Conservation (phyloP, 371 early-diverging fungal species). For the Haplosporangium sp. region DNA sequence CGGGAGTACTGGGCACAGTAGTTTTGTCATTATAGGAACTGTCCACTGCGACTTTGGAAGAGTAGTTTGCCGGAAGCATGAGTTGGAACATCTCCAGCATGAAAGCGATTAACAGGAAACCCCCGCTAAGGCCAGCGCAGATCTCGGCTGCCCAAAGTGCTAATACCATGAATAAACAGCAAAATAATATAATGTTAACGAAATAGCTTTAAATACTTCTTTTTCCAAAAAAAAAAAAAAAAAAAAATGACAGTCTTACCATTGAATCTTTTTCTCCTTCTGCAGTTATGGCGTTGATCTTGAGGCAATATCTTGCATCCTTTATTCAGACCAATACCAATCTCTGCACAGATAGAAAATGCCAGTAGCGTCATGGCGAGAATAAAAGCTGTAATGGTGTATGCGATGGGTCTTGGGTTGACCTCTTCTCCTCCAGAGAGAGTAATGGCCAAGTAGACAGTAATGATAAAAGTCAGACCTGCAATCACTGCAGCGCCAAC, state of each 20-base stretch:
- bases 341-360: conserved; percentile 41
- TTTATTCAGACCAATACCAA: conserved; percentile 44
- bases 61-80: conserved; percentile 1
- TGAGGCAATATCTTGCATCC: conserved; percentile 21
- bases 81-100: conserved; percentile 39
- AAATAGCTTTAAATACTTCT: background rate
- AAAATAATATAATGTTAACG: background rate
- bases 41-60: conserved; percentile 2
- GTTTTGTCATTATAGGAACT: conserved; percentile 3
- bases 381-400: conserved; percentile 3
- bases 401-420: conserved; percentile 8
- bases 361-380: conserved; percentile 11
- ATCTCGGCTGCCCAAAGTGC: conserved; percentile 44
- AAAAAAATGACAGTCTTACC: conserved; percentile 13
- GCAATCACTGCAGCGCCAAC: conserved; percentile 34
- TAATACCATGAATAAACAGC: background rate
- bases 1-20: conserved; percentile 7
- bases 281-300: conserved; percentile 9
- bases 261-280: conserved; percentile 14
- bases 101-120: conserved; percentile 21
- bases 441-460: conserved; percentile 7
- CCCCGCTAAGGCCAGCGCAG: conserved; percentile 34
- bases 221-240: conserved; percentile 2
- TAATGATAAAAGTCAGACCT: conserved; percentile 13
- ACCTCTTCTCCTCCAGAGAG: conserved; percentile 18